Evolutionary conservation across 805 yeast genomes (phyloP), one percentile per base, ranked within the genome.

Genomic region (Clavispora phyllophila): DNA sequence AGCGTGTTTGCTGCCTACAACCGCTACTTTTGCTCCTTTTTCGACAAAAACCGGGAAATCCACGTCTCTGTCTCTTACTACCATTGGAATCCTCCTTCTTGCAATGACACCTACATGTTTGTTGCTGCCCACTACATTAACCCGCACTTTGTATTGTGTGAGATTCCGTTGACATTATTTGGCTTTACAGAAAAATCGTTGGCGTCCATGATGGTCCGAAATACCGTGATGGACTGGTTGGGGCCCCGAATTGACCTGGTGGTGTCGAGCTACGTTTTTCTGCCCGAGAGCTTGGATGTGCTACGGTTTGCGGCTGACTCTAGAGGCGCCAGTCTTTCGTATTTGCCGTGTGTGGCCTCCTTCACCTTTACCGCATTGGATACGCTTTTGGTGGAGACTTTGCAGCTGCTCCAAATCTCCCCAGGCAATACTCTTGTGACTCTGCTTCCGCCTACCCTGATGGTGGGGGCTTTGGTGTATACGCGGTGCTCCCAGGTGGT

Each of bases 141-240:
- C 39, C 43, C 46, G 3, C 37, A 44, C 9, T 58, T 47, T 36
- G 39, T 39, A 3, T 37, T 45, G 15, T 49, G 55, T 40, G 58
- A 56, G 26, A 26, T 59, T 9, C 54, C 62, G 2, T 43, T 59
- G 26, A 58, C 60, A 2, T 41, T 59, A 7, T 46, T 59, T 29
- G 45, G 48, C 25, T 40, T 41, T 17, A 37, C 41, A 18, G 48
- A 50, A 5, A 37, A 40, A 1, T 47, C 42, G 9, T 29, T 53
- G 17, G 46, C 52, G 9, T 46, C 29, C 36, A 48, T 49, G 18
- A 40, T 56, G 5, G 46, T 54, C 4, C 44, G 54, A 24, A 48
- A 49, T 32, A 42, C 49, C 10, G 15, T 42, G 26, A 24, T 42
- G 40, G 43, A 54, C 19, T 47, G 48, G 20, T 41, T 56, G 19